Evolutionary conservation across 352 stramenopile genomes (phyloP).

Genomic region (Phytopythium litorale): DNA sequence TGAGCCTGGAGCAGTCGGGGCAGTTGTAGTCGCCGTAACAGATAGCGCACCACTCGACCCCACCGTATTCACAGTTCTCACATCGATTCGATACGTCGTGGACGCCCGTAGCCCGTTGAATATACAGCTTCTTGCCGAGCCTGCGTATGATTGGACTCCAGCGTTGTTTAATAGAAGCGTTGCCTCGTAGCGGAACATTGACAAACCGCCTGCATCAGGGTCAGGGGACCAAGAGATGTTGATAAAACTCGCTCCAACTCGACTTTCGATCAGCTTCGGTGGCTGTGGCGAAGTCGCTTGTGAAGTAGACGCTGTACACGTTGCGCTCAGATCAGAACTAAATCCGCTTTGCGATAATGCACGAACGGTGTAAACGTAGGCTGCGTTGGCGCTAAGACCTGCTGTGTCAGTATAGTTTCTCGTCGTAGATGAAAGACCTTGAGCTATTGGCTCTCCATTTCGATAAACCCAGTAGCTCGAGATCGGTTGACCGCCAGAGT

Average conservation of each 20-base stretch:
- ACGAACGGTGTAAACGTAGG: conserved; percentile 46
- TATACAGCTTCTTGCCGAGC: conserved; percentile 9
- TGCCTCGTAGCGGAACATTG: conserved; percentile 32
- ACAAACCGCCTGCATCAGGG: conserved; percentile 37
- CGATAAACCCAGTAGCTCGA: conserved; percentile 49
- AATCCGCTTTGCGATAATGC: conserved; percentile 35
- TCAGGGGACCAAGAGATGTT: conserved; percentile 33
- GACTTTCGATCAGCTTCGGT: conserved; percentile 10
- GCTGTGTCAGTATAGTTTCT: conserved; percentile 35
- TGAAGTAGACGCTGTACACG: conserved; percentile 26
- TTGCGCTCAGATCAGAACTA: conserved; percentile 32
- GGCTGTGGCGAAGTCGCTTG: conserved; percentile 31
- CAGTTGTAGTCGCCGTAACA: conserved; percentile 19
- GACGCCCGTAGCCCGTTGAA: conserved; percentile 21
- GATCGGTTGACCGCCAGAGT: conserved; percentile 47
- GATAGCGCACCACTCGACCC: conserved; percentile 22
- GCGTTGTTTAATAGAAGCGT: conserved; percentile 17
- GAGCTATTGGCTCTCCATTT: conserved; percentile 25
- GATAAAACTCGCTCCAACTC: conserved; percentile 29
- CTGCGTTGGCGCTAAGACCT: conserved; percentile 24
- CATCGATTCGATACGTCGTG: conserved; percentile 27
- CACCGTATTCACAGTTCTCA: conserved; percentile 30
- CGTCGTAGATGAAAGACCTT: conserved; percentile 14
- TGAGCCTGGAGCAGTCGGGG: conserved; percentile 14
- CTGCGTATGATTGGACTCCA: conserved; percentile 7